Evolutionary conservation across 768 basidiomycete genomes (phyloP).

Genomic region (Coprinopsis cinerea): DNA sequence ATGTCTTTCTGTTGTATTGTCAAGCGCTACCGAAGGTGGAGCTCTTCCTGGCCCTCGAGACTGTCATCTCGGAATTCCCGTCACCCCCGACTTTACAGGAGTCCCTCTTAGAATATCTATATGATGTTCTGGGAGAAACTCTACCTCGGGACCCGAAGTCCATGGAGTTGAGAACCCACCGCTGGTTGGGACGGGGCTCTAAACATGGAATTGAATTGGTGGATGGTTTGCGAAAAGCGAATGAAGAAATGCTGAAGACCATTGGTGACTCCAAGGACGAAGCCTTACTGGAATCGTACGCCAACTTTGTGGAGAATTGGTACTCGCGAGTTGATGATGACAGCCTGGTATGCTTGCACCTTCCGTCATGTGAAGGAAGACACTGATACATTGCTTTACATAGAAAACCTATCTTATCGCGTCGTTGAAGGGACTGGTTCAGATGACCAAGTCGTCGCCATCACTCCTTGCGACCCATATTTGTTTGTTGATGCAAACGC

Average conservation of each 20-base stretch:
- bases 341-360: slow-evolving; percentile 38
- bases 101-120: slow-evolving; percentile 33
- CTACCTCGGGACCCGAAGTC: slow-evolving; percentile 31
- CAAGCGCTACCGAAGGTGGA: slow-evolving; percentile 37
- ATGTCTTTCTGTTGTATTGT: slow-evolving; percentile 12
- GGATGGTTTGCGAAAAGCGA: slow-evolving; percentile 31
- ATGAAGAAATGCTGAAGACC: slow-evolving; percentile 30
- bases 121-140: slow-evolving; percentile 26
- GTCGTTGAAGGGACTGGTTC: slow-evolving; percentile 34
- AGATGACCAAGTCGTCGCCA: slow-evolving; percentile 19
- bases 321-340: slow-evolving; percentile 39
- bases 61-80: slow-evolving; percentile 33
- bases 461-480: slow-evolving; percentile 28
- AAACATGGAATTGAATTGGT: slow-evolving; percentile 28
- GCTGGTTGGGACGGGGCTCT: slow-evolving; percentile 24
- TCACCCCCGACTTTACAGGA: slow-evolving; percentile 28
- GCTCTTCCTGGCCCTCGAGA: slow-evolving; percentile 35
- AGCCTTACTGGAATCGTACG: slow-evolving; percentile 32
- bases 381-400: slow-evolving; percentile 18
- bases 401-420: slow-evolving; percentile 53
- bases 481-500: slow-evolving; percentile 19
- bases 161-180: slow-evolving; percentile 29
- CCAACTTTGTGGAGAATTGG: slow-evolving; percentile 51
- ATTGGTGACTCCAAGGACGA: slow-evolving; percentile 19
- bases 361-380: slow-evolving; percentile 41